A percentile compares a stretch with the other conserved stretches of the same genome.
phyloP scores from a whole-genome alignment of 2,329 filamentous ascomycete species.

The Penicillium verrucosum region DNA sequence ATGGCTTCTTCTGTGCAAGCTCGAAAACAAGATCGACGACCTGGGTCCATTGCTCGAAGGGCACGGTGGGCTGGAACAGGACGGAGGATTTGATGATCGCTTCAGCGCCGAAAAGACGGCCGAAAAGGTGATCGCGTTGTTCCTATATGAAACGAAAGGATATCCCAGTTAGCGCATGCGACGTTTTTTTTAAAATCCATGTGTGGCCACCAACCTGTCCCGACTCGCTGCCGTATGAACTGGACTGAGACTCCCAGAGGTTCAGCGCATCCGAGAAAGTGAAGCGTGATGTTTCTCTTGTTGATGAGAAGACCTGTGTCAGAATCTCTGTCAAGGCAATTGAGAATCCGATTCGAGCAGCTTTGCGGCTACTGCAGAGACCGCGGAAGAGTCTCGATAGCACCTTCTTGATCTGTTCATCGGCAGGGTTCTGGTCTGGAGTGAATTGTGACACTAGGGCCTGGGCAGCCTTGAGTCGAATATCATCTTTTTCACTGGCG shows the following conservation, averaged over 20 bases:
- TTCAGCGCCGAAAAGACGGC: constrained; percentile 81
- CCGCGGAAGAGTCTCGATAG: constrained; percentile 73
- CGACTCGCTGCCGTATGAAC: constrained; percentile 50
- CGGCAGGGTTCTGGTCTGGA: constrained; percentile 37
- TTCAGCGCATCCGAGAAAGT: constrained; percentile 47
- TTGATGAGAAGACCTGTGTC: constrained; percentile 59
- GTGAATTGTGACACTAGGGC: constrained; percentile 46
- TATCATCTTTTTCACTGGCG: constrained; percentile 46
- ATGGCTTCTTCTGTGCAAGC: constrained; percentile 76
- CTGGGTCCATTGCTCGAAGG: constrained; percentile 51
- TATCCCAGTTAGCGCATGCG: constrained; percentile 45
- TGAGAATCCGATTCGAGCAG: constrained; percentile 83
- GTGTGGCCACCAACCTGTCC: constrained; percentile 48
- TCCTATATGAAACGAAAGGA: constrained; percentile 61
- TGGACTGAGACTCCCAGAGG: constrained; percentile 53
- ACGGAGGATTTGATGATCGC: constrained; percentile 77
- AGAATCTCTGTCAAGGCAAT: constrained; percentile 81
- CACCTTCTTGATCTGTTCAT: constrained; percentile 42
- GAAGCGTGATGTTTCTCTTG: constrained; percentile 33
- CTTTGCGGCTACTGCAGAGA: constrained; percentile 84
- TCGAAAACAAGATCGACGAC: constrained; percentile 71
- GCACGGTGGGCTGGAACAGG: constrained; percentile 58
- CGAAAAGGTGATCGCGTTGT: constrained; percentile 79
- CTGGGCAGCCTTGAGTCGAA: constrained; percentile 46
- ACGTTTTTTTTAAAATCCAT: neutral